These are phyloP conservation scores for Fusarium verrucosum DNA, from an alignment of 2,329 filamentous ascomycete genomes.

Conservation along the genomic window DNA sequence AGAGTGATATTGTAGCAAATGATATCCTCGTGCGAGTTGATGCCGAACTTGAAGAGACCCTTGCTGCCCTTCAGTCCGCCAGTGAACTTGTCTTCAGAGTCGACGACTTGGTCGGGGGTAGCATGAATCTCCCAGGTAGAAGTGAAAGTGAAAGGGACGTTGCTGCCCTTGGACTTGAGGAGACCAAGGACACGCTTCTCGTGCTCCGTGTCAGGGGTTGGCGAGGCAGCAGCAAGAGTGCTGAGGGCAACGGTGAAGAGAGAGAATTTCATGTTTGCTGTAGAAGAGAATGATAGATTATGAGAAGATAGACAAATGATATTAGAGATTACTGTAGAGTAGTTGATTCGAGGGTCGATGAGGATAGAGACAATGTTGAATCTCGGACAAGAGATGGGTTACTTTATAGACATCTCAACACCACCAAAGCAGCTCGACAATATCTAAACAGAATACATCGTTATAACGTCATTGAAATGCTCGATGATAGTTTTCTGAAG, in stretches of 20 bases:
- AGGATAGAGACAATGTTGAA: not conserved
- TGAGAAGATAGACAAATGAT: not conserved
- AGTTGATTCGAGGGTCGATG: not conserved
- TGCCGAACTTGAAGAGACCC: slow-evolving; percentile 62
- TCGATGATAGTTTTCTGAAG: slow-evolving; percentile 1
- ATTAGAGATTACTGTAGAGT: not conserved
- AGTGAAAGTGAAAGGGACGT: slow-evolving; percentile 54
- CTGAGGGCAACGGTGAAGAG: slow-evolving; percentile 34
- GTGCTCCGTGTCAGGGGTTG: slow-evolving; percentile 36
- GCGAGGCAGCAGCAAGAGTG: slow-evolving; percentile 36
- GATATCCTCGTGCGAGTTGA: slow-evolving; percentile 57
- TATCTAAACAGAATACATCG: not conserved
- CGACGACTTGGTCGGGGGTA: slow-evolving; percentile 60
- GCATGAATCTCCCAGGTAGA: slow-evolving; percentile 59
- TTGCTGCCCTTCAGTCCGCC: slow-evolving; percentile 56
- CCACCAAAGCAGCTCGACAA: not conserved
- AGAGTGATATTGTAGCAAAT: slow-evolving; percentile 63
- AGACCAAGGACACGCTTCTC: slow-evolving; percentile 31
- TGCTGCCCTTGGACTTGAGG: slow-evolving; percentile 25
- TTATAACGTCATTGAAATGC: slow-evolving; percentile 24
- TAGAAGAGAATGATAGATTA: not conserved
- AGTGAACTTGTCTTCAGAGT: slow-evolving; percentile 49
- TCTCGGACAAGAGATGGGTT: not conserved
- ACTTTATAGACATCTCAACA: slow-evolving; percentile 22
- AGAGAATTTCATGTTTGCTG: slow-evolving; percentile 42